Evolutionary conservation across 305 asterid species (phyloP).

Genomic region (Andrographis paniculata): DNA sequence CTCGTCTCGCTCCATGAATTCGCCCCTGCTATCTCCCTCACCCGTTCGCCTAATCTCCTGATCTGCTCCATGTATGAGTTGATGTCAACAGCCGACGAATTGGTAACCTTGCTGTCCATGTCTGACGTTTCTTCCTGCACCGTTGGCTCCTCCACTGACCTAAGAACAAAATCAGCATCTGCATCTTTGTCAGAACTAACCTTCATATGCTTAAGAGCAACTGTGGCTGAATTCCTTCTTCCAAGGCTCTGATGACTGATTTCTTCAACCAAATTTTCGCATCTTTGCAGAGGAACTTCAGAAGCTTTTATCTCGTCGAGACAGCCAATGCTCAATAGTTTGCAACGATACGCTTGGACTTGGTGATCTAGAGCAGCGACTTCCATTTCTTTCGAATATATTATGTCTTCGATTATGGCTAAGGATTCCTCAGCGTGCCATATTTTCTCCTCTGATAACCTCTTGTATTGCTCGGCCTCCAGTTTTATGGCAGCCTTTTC

Average conservation of each 20-base stretch:
- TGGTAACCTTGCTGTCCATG: constrained; percentile 31
- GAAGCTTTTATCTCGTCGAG: constrained; percentile 36
- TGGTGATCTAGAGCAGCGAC: constrained; percentile 57
- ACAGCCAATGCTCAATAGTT: constrained; percentile 59
- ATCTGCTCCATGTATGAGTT: constrained; percentile 61
- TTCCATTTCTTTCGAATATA: constrained; percentile 76
- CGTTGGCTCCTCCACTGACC: constrained; percentile 26
- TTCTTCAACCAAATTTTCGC: constrained; percentile 27
- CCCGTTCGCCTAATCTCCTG: constrained; percentile 43
- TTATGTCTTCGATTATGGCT: constrained; percentile 50
- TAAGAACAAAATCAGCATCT: constrained; percentile 20
- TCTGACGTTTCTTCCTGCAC: constrained; percentile 16
- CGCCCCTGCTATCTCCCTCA: constrained; percentile 51
- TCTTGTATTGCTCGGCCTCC: constrained; percentile 82
- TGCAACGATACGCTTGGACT: constrained; percentile 60
- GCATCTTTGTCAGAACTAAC: constrained; percentile 27
- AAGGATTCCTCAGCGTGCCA: constrained; percentile 69
- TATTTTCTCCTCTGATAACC: constrained; percentile 73
- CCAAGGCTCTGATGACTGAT: constrained; percentile 21
- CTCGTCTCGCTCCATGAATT: constrained; percentile 25
- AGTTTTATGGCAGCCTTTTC: constrained; percentile 69
- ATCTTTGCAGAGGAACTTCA: constrained; percentile 36
- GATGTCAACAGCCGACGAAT: constrained; percentile 29
- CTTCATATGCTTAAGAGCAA: constrained; percentile 26
- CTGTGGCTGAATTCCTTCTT: constrained; percentile 54